These are phyloP conservation scores for Boletus fagicola DNA, from an alignment of 768 basidiomycete species.

Conservation along the genomic window DNA sequence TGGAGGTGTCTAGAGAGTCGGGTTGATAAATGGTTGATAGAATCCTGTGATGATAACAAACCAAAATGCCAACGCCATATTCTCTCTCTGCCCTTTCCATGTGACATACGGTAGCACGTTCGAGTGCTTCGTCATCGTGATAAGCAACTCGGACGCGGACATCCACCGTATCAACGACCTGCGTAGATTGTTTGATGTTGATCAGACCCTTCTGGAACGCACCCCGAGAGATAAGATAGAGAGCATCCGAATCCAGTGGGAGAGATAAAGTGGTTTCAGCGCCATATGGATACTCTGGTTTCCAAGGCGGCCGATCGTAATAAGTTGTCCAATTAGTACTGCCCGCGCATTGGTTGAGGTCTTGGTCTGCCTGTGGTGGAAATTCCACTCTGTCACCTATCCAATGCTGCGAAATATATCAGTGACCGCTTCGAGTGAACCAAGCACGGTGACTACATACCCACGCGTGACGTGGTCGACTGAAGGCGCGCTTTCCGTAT, in stretches of 20 bases:
- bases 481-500: slow-evolving; percentile 1
- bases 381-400: background rate
- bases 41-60: slow-evolving; percentile 19
- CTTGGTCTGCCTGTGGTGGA: background rate
- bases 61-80: slow-evolving; percentile 36
- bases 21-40: too few species aligned
- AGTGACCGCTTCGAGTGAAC: background rate
- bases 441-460: slow-evolving; percentile 1
- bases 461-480: background rate
- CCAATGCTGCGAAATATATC: slow-evolving; percentile 11
- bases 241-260: slow-evolving; percentile 29
- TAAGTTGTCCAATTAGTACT: slow-evolving; percentile 25
- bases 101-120: slow-evolving; percentile 30
- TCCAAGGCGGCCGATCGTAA: slow-evolving; percentile 27
- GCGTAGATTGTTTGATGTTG: slow-evolving; percentile 30
- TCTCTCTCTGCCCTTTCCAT: slow-evolving; percentile 25
- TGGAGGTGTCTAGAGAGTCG: too few species aligned
- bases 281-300: slow-evolving; percentile 19
- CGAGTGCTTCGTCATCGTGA: slow-evolving; percentile 12
- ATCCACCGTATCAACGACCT: slow-evolving; percentile 27
- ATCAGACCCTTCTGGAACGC: slow-evolving; percentile 27
- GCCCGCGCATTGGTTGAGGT: slow-evolving; percentile 12
- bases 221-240: slow-evolving; percentile 34
- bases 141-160: slow-evolving; percentile 32
- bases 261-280: slow-evolving; percentile 30